Evolutionary conservation across 208 protist genomes (phyloP).

Genomic region (Leishmania guyanensis): DNA sequence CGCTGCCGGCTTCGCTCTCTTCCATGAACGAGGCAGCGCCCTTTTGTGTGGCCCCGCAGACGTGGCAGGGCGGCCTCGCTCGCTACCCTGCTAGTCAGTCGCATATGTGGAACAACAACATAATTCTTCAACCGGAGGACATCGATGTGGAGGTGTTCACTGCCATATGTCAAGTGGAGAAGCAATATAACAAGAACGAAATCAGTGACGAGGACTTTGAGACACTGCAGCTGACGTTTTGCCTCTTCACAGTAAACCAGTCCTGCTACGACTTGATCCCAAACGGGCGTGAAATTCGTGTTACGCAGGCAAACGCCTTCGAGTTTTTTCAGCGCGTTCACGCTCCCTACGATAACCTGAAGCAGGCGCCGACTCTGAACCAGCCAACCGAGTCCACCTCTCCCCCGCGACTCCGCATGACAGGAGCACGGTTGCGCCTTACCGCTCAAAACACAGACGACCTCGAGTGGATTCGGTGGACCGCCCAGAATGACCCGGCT

Average conservation of each 20-base stretch:
- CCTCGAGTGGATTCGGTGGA: constrained; percentile 18
- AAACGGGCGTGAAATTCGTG: constrained; percentile 42
- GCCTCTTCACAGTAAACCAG: constrained; percentile 24
- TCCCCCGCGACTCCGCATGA: constrained; percentile 12
- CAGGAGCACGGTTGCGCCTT: constrained; percentile 18
- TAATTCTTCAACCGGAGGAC: constrained; percentile 23
- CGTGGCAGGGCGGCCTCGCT: constrained; percentile 27
- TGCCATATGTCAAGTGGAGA: constrained; percentile 14
- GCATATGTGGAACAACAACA: constrained; percentile 37
- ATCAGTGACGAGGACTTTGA: constrained; percentile 31
- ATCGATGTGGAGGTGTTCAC: constrained; percentile 19
- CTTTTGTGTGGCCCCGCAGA: constrained; percentile 28
- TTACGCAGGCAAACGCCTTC: constrained; percentile 40
- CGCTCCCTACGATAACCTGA: constrained; percentile 19
- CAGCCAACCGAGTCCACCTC: neutral
- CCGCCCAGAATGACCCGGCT: constrained; percentile 20
- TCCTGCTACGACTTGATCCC: constrained; percentile 47
- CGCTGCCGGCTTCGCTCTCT: neutral
- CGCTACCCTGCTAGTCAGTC: constrained; percentile 32
- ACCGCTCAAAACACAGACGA: constrained; percentile 15
- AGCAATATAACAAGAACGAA: constrained; percentile 11
- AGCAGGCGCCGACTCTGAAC: constrained; percentile 2
- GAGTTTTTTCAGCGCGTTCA: constrained; percentile 50
- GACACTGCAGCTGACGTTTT: constrained; percentile 30
- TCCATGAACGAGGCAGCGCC: constrained; percentile 14